Evolutionary conservation across 371 early-diverging fungal species (phyloP).

Genomic region (Lichtheimia corymbifera): DNA sequence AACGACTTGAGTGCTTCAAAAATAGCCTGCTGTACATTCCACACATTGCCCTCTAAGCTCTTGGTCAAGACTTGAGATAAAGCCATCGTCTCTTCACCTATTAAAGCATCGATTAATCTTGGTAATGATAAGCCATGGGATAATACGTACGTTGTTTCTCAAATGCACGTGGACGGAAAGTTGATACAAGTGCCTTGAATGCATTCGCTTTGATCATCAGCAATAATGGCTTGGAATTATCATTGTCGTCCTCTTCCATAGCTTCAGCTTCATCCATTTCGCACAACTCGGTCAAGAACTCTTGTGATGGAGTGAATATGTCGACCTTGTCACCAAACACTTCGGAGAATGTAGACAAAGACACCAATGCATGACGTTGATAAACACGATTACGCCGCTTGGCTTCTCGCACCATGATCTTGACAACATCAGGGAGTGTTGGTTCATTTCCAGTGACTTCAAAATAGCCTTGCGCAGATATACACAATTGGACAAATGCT

Average conservation of each 20-base stretch:
- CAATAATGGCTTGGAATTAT: constrained; percentile 65
- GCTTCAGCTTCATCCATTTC: constrained; percentile 52
- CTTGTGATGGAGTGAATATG: constrained; percentile 54
- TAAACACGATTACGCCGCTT: constrained; percentile 74
- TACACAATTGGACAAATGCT: constrained; percentile 63
- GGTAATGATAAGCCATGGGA: background rate
- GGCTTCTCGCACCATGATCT: constrained; percentile 69
- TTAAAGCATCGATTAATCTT: background rate
- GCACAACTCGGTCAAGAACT: constrained; percentile 59
- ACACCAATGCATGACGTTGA: constrained; percentile 68
- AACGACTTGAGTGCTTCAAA: constrained; percentile 60
- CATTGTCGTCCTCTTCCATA: constrained; percentile 67
- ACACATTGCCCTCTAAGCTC: constrained; percentile 57
- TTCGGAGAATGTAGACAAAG: constrained; percentile 63
- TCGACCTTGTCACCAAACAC: constrained; percentile 53
- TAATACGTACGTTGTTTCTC: constrained; percentile 50
- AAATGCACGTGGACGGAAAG: constrained; percentile 49
- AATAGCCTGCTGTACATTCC: constrained; percentile 74
- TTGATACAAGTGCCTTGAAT: constrained; percentile 63
- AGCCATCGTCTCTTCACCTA: constrained; percentile 34
- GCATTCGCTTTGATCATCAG: constrained; percentile 72
- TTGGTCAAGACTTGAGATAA: constrained; percentile 41
- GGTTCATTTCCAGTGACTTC: constrained; percentile 22
- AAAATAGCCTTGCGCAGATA: constrained; percentile 59
- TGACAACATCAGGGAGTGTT: constrained; percentile 46